Evolutionary conservation across 2,329 filamentous ascomycete species (phyloP), one percentile per base, ranked within the genome.

Genomic region (Cercospora zeina): DNA sequence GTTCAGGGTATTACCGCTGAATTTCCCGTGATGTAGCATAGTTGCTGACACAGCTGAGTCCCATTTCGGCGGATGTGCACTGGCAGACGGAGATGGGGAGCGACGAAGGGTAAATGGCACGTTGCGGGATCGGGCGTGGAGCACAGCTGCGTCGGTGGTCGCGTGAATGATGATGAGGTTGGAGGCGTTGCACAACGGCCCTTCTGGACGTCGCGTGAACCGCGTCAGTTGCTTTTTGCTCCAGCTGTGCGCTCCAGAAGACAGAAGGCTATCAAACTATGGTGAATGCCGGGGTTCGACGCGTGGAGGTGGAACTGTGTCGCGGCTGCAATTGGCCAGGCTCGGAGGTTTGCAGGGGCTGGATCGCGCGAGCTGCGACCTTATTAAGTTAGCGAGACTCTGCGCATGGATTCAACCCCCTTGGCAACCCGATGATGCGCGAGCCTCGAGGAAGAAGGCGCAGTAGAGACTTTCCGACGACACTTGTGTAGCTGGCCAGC

Each of bases 391-490:
- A 47, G 42, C 21, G 42, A 47, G 42, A 47, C 21, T 47, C 42
- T 21, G 42, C 27, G 31, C 49, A 34, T 53, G 49, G 14, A 34
- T 53, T 53, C n/a, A 16, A 14, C 49, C 47, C 49, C 49, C 49
- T 53, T 16, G 49, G 49, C 49, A 53, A 53, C 49, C 49, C 49
- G 49, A 53, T 53, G 49, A 53, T 53, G 49, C 30, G 19, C 49
- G 49, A n/a, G n/a, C n/a, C n/a, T n/a, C n/a, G n/a, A 16, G n/a
- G 39, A 53, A 53, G 49, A 53, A 34, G 49, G 49, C 49, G 49
- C 49, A 53, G 49, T 53, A 53, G 11, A 53, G 11, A 16, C 49
- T 53, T 53, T 53, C 49, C 5, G 27, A 53, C 49, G 24, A 34
- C 49, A 53, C 31, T 47, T 47, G 42, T 47, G 42, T 27, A 27